Percentiles rank a stretch among this genome's conserved stretches.
Conservation (phyloP, 2,329 filamentous ascomycete genomes). For the Talaromyces sp. region DNA sequence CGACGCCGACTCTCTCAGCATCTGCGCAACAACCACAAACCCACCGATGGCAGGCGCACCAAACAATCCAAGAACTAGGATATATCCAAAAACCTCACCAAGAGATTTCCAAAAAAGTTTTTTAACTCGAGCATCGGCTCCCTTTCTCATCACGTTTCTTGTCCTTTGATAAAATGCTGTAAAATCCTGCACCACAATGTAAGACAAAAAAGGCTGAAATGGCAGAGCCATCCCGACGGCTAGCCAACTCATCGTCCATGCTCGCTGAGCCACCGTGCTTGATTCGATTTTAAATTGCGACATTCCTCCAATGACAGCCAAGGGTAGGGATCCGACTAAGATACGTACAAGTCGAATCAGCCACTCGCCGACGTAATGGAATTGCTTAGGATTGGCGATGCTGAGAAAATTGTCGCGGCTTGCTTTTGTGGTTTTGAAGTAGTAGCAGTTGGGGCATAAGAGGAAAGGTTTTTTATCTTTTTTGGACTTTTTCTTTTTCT, state of each 20-base stretch:
- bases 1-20: conserved; percentile 26
- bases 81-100: neutral
- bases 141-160: neutral
- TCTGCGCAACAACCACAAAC: conserved; percentile 28
- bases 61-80: neutral
- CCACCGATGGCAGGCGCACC: conserved; percentile 25
- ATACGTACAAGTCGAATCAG: conserved; percentile 1
- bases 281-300: conserved; percentile 24
- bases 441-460: conserved; percentile 7
- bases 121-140: neutral
- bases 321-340: conserved; percentile 19
- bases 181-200: neutral
- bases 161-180: neutral
- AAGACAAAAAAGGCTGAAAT: neutral
- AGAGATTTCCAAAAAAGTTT: neutral
- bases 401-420: conserved; percentile 9
- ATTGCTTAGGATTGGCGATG: neutral
- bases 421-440: conserved; percentile 14
- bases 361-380: neutral
- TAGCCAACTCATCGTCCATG: conserved; percentile 26
- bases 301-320: conserved; percentile 26
- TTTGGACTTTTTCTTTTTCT: neutral
- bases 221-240: conserved; percentile 16
- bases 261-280: conserved; percentile 25
- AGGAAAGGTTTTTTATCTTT: neutral